Conservation (phyloP, 768 basidiomycete species). For the Saitozyma sp. region DNA sequence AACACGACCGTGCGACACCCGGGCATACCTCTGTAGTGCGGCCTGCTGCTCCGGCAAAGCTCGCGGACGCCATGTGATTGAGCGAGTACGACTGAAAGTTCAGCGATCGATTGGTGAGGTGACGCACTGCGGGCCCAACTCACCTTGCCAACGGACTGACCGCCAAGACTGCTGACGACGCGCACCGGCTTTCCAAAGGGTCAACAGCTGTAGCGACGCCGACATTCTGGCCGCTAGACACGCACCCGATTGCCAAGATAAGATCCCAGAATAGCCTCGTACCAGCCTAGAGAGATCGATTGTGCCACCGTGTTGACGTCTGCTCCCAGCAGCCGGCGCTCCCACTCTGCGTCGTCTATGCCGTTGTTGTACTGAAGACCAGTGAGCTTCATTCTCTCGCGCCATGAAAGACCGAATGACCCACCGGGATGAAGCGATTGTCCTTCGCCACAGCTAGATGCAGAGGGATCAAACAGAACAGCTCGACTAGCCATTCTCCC, state of each 20-base stretch:
- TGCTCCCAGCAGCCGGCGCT: not conserved
- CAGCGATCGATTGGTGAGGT: not conserved
- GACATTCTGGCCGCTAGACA: no score
- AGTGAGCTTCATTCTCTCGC: no score
- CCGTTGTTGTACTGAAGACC: not conserved
- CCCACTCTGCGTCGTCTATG: conserved; percentile 5
- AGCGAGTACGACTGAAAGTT: conserved; percentile 4
- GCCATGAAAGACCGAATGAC: not conserved
- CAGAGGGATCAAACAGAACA: conserved; percentile 2
- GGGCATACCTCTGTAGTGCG: conserved; percentile 4
- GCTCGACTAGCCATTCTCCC: conserved; percentile 2
- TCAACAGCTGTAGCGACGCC: not conserved
- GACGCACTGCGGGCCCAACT: not conserved
- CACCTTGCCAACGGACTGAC: conserved; percentile 5
- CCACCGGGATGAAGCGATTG: conserved; percentile 3
- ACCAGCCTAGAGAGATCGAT: conserved; percentile 6
- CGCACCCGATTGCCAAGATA: not conserved
- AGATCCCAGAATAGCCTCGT: not conserved
- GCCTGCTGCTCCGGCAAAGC: conserved; percentile 7
- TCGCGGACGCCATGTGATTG: conserved; percentile 3
- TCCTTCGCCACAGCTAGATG: conserved; percentile 2
- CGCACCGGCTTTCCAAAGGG: not conserved
- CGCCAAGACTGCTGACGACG: not conserved
- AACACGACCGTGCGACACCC: not conserved
- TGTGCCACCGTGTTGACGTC: not conserved